These are phyloP conservation scores for Ustulina deusta DNA, from an alignment of 2,329 filamentous ascomycete genomes.

Conservation along the genomic window DNA sequence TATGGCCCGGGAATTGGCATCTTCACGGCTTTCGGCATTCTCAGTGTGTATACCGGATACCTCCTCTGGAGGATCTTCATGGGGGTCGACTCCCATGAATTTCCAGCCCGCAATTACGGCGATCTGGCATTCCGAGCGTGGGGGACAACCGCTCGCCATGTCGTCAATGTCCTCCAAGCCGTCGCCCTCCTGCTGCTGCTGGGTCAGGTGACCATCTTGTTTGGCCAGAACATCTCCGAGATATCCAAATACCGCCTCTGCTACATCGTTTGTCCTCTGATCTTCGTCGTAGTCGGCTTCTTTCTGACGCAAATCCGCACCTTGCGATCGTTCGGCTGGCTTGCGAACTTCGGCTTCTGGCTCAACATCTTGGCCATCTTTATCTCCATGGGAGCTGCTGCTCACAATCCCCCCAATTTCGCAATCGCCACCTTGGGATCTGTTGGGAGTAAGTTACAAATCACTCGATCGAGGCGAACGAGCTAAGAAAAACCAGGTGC, in stretches of 20 bases:
- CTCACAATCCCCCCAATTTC: slow-evolving; percentile 37
- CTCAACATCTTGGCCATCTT: slow-evolving; percentile 35
- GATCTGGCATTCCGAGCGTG: slow-evolving; percentile 63
- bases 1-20: slow-evolving; percentile 60
- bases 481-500: slow-evolving; percentile 26
- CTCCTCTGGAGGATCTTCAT: slow-evolving; percentile 61
- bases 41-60: slow-evolving; percentile 59
- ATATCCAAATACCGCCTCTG: slow-evolving; percentile 63
- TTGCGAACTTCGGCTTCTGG: slow-evolving; percentile 64
- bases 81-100: slow-evolving; percentile 60
- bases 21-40: slow-evolving; percentile 59
- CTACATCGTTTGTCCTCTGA: slow-evolving; percentile 64
- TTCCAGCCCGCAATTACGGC: slow-evolving; percentile 60
- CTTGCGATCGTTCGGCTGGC: slow-evolving; percentile 64
- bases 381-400: slow-evolving; percentile 37
- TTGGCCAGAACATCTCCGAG: slow-evolving; percentile 60
- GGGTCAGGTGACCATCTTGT: slow-evolving; percentile 33
- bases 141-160: slow-evolving; percentile 58
- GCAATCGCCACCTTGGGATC: slow-evolving; percentile 32
- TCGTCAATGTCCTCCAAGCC: slow-evolving; percentile 62
- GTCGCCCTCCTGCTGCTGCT: slow-evolving; percentile 44
- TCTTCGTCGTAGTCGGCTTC: slow-evolving; percentile 64
- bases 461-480: not conserved
- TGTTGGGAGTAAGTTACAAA: slow-evolving; percentile 33
- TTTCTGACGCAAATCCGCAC: slow-evolving; percentile 67